Evolutionary conservation across 305 asterid genomes (phyloP), one percentile per base, ranked within the genome.

Genomic region (Fraxinus xanthoxyloides): DNA sequence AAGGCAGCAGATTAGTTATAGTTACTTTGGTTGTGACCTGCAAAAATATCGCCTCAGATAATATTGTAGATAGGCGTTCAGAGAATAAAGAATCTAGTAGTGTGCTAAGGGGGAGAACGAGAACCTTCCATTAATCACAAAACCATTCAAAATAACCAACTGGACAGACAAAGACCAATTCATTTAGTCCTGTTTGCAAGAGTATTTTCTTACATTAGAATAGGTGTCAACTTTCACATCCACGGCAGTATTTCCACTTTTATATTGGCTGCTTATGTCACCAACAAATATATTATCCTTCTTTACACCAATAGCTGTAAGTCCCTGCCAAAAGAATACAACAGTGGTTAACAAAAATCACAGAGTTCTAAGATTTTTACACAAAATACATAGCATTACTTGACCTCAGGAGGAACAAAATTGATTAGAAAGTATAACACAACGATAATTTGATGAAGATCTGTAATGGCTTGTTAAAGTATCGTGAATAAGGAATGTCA

Each of bases 151-250:
- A 17, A 78, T 15, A 32, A 23, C 4, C 5, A 51, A 24, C 17
- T 15, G 75, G 10, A 69, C 75, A 30, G 40, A 8, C 35, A 67
- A 13, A 30, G 40, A 69, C 40, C 24, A 77, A 81, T 12, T 48
- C 81, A 75, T 63, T 61, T 51, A 9, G 36, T 51, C 40, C 10
- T 35, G 72, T 77, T 21, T 65, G 48, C 30, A 79, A 79, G 38
- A 21, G 40, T 46, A 3, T 36, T 77, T 63, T 80, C 97, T 87
- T 88, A 94, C 98, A 84, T 87, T 93, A 31, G 95, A 91, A 83
- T 89, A 91, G 23, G 98, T 93, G 85, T 94, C 97, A 77, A 93
- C 93, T 88, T 89, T 94, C 80, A 94, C 88, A 90, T 94, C 93
- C 61, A 94, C 93, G 9, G 87, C 86, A 69, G 97, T 85, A 82